Percentiles rank a stretch among this genome's conserved stretches.
Evolutionary conservation across 129 eudicot genomes (phyloP).

Genomic region (Saposhnikovia divaricata): DNA sequence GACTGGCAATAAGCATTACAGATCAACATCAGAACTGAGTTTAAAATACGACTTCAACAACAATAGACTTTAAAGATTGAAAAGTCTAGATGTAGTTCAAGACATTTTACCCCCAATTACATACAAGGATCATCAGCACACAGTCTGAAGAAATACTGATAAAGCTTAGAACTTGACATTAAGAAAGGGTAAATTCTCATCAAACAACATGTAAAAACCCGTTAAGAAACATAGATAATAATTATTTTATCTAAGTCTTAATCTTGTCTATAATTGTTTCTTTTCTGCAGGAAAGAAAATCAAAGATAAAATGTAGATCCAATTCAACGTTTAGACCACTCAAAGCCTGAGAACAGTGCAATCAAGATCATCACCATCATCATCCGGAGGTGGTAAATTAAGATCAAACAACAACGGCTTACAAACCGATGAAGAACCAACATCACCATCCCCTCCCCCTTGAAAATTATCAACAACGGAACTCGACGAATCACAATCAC

Average conservation of each 20-base stretch:
- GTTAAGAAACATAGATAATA: no score
- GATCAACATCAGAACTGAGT: no score
- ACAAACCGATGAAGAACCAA: slow-evolving; percentile 31
- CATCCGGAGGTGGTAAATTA: slow-evolving; percentile 72
- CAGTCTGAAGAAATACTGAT: no score
- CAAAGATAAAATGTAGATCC: slow-evolving; percentile 13
- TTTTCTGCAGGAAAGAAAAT: slow-evolving; percentile 9
- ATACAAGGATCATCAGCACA: no score
- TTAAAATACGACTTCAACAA: no score
- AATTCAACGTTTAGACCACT: slow-evolving; percentile 2
- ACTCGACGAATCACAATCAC: slow-evolving; percentile 86
- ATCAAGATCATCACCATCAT: slow-evolving; percentile 38
- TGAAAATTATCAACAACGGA: slow-evolving; percentile 64
- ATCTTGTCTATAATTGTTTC: slow-evolving; percentile 14
- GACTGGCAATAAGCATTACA: no score
- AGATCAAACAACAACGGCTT: slow-evolving; percentile 56
- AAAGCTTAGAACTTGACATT: no score
- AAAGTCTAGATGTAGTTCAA: no score
- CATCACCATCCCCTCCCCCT: slow-evolving; percentile 36
- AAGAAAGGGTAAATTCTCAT: no score
- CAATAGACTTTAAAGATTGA: no score
- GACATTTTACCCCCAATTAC: no score
- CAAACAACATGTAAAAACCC: no score
- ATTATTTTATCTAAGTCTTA: slow-evolving; percentile 13
- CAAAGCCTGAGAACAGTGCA: slow-evolving; percentile 65